Conservation (phyloP, 2,329 filamentous ascomycete species). For the Ceratocystis smalleyi region DNA sequence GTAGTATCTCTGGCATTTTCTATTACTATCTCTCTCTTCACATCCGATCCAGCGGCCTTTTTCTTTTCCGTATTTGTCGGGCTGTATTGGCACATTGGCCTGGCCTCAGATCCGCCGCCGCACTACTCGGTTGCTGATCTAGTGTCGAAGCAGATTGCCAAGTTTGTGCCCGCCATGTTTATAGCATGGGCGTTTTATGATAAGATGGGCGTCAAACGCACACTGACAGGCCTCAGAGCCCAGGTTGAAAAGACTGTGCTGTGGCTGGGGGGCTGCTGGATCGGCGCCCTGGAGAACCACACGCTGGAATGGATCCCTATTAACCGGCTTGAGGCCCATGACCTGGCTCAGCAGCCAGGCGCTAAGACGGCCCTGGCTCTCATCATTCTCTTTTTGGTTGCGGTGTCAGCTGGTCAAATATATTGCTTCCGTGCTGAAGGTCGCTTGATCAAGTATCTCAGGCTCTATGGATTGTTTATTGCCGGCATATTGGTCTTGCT, state of each 20-base stretch:
- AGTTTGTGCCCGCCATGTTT: conserved; percentile 76
- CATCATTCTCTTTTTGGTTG: conserved; percentile 55
- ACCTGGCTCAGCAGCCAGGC: conserved; percentile 77
- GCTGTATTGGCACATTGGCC: conserved; percentile 76
- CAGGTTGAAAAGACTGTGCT: conserved; percentile 82
- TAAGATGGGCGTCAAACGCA: conserved; percentile 60
- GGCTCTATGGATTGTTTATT: conserved; percentile 57
- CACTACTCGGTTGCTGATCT: conserved; percentile 52
- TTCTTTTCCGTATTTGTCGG: conserved; percentile 72
- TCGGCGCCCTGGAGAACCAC: conserved; percentile 85
- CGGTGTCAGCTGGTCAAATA: conserved; percentile 58
- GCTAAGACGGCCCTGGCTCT: conserved; percentile 67
- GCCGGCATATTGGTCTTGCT: conserved; percentile 54
- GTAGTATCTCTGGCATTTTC: conserved; percentile 70
- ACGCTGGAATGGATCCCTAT: conserved; percentile 92
- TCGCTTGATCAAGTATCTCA: conserved; percentile 60
- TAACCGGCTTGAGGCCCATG: conserved; percentile 75
- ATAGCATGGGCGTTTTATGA: conserved; percentile 76
- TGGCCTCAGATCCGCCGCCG: conserved; percentile 74
- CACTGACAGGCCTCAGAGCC: conserved; percentile 56
- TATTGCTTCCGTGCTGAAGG: conserved; percentile 79
- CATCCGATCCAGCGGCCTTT: conserved; percentile 61
- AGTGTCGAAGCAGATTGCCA: conserved; percentile 62
- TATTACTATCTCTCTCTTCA: conserved; percentile 63
- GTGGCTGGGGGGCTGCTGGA: conserved; percentile 81